Percentiles rank a stretch among this genome's conserved stretches.
Evolutionary conservation across 805 yeast genomes (phyloP).

Genomic region (Pichia manshurica): DNA sequence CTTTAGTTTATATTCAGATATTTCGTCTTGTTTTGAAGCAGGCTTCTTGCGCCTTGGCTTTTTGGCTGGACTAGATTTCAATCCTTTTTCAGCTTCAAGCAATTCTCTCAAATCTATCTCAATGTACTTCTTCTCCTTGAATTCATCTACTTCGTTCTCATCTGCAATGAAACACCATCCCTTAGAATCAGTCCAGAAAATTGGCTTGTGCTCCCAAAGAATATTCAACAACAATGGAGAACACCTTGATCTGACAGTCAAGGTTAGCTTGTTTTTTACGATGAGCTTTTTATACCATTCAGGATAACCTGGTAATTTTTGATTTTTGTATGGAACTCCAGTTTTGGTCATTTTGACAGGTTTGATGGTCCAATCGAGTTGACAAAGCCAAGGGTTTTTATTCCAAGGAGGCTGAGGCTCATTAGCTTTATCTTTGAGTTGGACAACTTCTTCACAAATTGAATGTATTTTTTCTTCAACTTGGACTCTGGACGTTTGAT

Average conservation of each 20-base stretch:
- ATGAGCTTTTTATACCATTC: constrained; percentile 77
- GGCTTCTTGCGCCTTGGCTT: neutral
- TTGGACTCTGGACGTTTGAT: constrained; percentile 48
- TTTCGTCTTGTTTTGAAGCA: neutral
- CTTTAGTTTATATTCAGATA: too few species aligned
- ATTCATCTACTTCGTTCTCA: constrained; percentile 29
- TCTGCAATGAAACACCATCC: constrained; percentile 90
- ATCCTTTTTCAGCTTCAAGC: too few species aligned
- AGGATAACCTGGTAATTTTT: constrained; percentile 85
- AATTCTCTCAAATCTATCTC: constrained; percentile 15
- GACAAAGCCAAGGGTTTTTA: constrained; percentile 84
- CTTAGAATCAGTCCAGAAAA: constrained; percentile 66
- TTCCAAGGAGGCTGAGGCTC: constrained; percentile 36
- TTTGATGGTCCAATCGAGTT: constrained; percentile 77
- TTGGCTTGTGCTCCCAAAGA: constrained; percentile 81
- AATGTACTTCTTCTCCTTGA: constrained; percentile 36
- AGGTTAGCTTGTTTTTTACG: constrained; percentile 37
- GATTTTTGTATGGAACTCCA: constrained; percentile 65
- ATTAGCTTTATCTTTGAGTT: constrained; percentile 30
- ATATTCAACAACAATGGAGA: constrained; percentile 72
- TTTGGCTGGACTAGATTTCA: neutral
- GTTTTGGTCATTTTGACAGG: constrained; percentile 58
- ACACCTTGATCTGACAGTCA: constrained; percentile 67
- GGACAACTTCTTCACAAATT: constrained; percentile 56
- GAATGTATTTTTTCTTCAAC: constrained; percentile 54